phyloP scores from a whole-genome alignment of 148 eudicot species.

The Amaranthus cruentus region DNA sequence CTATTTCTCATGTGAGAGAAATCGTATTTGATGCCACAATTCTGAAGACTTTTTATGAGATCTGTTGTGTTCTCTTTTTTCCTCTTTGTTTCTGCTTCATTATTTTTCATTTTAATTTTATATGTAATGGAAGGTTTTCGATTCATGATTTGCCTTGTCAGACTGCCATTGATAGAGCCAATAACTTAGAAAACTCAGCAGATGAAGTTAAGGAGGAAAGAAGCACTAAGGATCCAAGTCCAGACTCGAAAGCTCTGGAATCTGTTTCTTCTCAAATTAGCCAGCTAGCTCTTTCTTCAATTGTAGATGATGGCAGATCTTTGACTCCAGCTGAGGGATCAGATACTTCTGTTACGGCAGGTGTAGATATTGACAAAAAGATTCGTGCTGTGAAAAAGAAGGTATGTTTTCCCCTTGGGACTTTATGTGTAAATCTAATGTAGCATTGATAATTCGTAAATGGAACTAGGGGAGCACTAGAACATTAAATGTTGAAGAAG shows the following conservation, averaged over 20 bases:
- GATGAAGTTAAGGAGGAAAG: conserved; percentile 41
- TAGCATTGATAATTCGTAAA: neutral
- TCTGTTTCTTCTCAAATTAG: conserved; percentile 57
- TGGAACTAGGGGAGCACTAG: neutral
- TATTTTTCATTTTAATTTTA: neutral
- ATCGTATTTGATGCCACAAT: neutral
- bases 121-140: neutral
- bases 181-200: conserved; percentile 34
- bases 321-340: conserved; percentile 33
- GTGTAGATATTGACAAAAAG: conserved; percentile 70
- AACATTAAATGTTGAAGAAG: neutral
- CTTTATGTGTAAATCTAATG: neutral
- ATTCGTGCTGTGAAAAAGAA: conserved; percentile 90
- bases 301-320: conserved; percentile 27
- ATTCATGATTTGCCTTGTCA: conserved; percentile 24
- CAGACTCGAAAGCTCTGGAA: conserved; percentile 35
- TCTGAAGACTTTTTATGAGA: too few species aligned
- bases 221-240: conserved; percentile 35
- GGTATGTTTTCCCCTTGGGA: conserved; percentile 33
- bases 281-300: conserved; percentile 48
- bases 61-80: neutral
- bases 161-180: conserved; percentile 59
- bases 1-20: neutral
- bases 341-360: conserved; percentile 29
- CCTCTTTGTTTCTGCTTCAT: neutral